Evolutionary conservation across 2,329 filamentous ascomycete genomes (phyloP).

Genomic region (Colletotrichum endophyticum): DNA sequence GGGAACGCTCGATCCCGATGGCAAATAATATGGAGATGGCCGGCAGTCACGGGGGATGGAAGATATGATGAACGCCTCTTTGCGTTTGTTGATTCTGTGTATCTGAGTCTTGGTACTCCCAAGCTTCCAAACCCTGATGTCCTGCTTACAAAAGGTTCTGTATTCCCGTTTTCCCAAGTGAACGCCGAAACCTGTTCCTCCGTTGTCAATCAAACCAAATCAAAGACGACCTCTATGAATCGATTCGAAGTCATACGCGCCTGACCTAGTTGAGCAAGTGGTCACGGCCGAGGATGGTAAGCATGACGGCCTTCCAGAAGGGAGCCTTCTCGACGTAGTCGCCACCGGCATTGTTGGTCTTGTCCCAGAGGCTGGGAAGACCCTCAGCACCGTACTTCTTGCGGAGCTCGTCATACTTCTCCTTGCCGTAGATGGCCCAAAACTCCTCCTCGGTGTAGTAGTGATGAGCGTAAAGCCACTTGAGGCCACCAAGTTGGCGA

Average conservation of each 20-base stretch:
- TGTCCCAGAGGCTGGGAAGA: constrained; percentile 70
- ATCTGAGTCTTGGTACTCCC: background rate
- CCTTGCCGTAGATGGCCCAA: constrained; percentile 65
- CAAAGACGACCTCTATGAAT: background rate
- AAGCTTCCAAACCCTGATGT: background rate
- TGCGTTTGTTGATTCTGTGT: background rate
- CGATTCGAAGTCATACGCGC: background rate
- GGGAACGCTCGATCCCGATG: background rate
- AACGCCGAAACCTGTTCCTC: background rate
- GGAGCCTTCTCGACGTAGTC: background rate
- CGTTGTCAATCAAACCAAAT: background rate
- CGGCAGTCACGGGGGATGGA: background rate
- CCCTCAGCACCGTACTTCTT: constrained; percentile 62
- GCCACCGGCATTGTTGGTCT: constrained; percentile 51
- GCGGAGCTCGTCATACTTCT: constrained; percentile 63
- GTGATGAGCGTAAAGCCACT: constrained; percentile 73
- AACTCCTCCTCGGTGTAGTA: constrained; percentile 73
- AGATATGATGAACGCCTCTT: background rate
- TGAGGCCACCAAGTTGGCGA: constrained; percentile 65
- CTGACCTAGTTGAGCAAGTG: background rate
- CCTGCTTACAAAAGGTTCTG: background rate
- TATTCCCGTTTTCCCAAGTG: background rate
- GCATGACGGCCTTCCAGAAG: background rate
- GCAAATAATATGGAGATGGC: background rate
- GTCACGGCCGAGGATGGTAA: background rate